Percentiles rank a stretch among this genome's conserved stretches.
Evolutionary conservation across 2,329 filamentous ascomycete genomes (phyloP).

Genomic region (Aspergillus calidoustus): DNA sequence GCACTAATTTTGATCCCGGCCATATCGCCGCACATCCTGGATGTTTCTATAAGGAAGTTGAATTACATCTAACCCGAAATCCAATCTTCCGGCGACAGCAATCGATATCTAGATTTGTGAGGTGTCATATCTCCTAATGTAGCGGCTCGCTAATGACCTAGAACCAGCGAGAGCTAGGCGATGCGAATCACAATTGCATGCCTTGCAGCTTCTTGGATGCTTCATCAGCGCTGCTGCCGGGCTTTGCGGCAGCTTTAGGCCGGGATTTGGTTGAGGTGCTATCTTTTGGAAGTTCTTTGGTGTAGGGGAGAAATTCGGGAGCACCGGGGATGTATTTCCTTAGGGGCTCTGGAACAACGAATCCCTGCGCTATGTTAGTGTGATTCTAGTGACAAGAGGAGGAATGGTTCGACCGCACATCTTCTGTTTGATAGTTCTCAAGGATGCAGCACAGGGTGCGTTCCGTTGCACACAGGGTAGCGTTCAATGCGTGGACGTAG

Average conservation of each 20-base stretch:
- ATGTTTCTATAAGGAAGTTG: neutral
- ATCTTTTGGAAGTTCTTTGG: conserved; percentile 82
- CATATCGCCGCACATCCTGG: neutral
- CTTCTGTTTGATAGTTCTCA: conserved; percentile 94
- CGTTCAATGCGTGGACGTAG: conserved; percentile 92
- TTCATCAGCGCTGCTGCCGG: conserved; percentile 35
- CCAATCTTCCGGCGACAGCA: neutral
- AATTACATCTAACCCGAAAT: neutral
- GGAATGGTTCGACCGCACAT: conserved; percentile 56
- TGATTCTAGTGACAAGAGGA: conserved; percentile 24
- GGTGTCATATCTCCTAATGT: too few species aligned
- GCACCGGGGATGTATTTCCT: conserved; percentile 88
- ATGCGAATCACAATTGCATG: conserved; percentile 41
- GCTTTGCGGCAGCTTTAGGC: conserved; percentile 38
- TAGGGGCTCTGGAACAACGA: conserved; percentile 79
- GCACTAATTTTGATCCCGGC: neutral
- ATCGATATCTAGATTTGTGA: neutral
- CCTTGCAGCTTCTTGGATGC: conserved; percentile 47
- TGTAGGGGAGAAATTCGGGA: conserved; percentile 86
- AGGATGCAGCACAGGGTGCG: conserved; percentile 91
- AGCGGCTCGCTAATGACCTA: neutral
- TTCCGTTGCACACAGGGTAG: conserved; percentile 87
- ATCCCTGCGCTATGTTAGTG: conserved; percentile 56
- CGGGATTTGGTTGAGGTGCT: conserved; percentile 65
- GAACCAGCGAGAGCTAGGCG: neutral